phyloP scores from a whole-genome alignment of 2,329 filamentous ascomycete genomes.

The Aureobasidium pullulans region DNA sequence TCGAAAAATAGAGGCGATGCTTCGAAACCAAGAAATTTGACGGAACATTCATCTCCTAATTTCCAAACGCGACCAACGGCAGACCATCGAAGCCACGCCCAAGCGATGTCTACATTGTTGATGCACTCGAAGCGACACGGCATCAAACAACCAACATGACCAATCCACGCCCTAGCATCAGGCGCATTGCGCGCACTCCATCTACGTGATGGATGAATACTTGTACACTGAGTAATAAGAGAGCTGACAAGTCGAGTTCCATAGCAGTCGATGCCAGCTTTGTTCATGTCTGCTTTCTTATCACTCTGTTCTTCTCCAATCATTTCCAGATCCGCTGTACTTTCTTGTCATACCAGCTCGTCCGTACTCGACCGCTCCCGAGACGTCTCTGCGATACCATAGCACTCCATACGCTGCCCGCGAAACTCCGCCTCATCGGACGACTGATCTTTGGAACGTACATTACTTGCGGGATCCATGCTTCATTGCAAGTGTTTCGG shows the following conservation, averaged over 20 bases:
- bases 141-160: not conserved
- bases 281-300: not conserved
- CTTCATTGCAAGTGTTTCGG: not conserved
- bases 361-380: not conserved
- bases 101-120: not conserved
- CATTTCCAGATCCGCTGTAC: not conserved
- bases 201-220: not conserved
- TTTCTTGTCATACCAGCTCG: not conserved
- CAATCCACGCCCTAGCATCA: too few relatives aligned
- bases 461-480: too few relatives aligned
- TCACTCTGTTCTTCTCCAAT: not conserved
- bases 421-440: not conserved
- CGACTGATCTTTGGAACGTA: too few relatives aligned
- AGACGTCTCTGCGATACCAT: not conserved
- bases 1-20: not conserved
- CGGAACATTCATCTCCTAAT: not conserved
- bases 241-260: too few relatives aligned
- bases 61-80: not conserved
- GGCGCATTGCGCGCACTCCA: too few relatives aligned
- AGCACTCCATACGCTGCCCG: not conserved
- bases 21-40: not conserved
- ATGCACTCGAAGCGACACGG: not conserved
- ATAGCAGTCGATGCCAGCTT: not conserved
- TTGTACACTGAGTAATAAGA: too few relatives aligned
- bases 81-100: constrained; percentile 3